These are phyloP conservation scores for Combretum micranthum DNA, from an alignment of 345 rosid genomes.

Conservation along the genomic window DNA sequence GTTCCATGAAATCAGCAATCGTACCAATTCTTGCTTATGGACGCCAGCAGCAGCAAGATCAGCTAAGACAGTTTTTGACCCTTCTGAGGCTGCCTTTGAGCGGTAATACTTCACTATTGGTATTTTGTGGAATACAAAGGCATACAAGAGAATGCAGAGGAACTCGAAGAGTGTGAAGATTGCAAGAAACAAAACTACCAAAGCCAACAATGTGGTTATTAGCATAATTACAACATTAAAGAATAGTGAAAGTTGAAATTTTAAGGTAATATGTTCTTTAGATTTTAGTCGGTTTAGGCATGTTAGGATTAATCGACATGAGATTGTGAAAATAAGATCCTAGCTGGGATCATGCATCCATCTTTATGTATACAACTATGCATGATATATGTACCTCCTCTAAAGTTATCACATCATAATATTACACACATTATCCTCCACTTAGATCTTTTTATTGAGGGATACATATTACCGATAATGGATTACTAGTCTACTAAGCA, in stretches of 20 bases:
- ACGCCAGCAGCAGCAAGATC: slow-evolving; percentile 90
- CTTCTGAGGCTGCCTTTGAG: slow-evolving; percentile 85
- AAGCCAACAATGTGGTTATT: neutral
- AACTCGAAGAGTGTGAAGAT: slow-evolving; percentile 64
- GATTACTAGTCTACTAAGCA: neutral
- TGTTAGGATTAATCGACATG: too few species aligned
- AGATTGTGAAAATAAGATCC: too few species aligned
- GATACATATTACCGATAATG: too few species aligned
- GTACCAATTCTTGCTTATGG: slow-evolving; percentile 19
- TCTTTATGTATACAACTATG: too few species aligned
- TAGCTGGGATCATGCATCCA: too few species aligned
- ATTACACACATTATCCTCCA: too few species aligned
- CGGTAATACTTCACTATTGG: slow-evolving; percentile 80
- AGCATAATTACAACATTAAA: neutral
- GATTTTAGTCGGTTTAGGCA: too few species aligned
- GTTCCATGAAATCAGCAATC: too few species aligned
- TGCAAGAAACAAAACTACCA: slow-evolving; percentile 69
- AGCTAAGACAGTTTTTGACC: slow-evolving; percentile 72
- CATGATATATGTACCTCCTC: too few species aligned
- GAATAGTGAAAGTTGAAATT: neutral
- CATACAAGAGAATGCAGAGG: slow-evolving; percentile 55
- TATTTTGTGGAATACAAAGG: slow-evolving; percentile 57
- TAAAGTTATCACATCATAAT: too few species aligned
- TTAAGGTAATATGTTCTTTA: neutral
- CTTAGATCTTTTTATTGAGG: too few species aligned